These are phyloP conservation scores for Athelia sp. DNA, from an alignment of 1,284 basidiomycete genomes.

Conservation along the genomic window DNA sequence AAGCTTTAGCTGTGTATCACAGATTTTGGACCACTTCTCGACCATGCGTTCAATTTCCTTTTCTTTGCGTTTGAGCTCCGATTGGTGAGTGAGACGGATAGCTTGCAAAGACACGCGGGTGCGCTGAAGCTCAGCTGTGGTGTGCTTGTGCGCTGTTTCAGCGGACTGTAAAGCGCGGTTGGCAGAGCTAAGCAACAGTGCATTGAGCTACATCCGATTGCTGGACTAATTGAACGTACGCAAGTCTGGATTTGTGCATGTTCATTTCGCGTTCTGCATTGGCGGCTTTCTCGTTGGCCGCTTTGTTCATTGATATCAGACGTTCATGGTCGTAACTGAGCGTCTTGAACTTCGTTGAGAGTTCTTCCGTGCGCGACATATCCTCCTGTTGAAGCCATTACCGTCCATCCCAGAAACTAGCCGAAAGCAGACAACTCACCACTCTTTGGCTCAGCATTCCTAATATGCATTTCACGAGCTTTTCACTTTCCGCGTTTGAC, in stretches of 20 bases:
- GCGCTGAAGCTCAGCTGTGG: conserved; percentile 62
- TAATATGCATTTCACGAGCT: conserved; percentile 71
- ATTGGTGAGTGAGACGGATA: conserved; percentile 59
- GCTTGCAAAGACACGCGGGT: conserved; percentile 59
- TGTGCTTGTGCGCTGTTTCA: conserved; percentile 64
- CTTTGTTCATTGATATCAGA: conserved; percentile 56
- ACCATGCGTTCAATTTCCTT: conserved; percentile 74
- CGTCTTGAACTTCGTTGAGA: conserved; percentile 72
- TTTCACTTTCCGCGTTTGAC: conserved; percentile 54
- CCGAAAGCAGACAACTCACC: conserved; percentile 41
- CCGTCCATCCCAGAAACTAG: conserved; percentile 5
- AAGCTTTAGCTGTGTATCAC: conserved; percentile 60
- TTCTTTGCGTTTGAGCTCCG: conserved; percentile 79
- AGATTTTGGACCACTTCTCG: conserved; percentile 73
- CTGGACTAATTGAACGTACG: conserved; percentile 39
- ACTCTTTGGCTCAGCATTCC: conserved; percentile 74
- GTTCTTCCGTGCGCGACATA: conserved; percentile 72
- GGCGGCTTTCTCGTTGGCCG: conserved; percentile 52
- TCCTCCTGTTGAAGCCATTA: conserved; percentile 53
- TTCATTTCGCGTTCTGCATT: conserved; percentile 72
- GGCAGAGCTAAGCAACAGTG: conserved; percentile 35
- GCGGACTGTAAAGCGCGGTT: conserved; percentile 50
- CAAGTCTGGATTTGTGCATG: conserved; percentile 63
- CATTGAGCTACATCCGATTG: background rate
- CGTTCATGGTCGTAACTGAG: conserved; percentile 83